Conservation (phyloP, 352 stramenopile species). For the Albugo candida region DNA sequence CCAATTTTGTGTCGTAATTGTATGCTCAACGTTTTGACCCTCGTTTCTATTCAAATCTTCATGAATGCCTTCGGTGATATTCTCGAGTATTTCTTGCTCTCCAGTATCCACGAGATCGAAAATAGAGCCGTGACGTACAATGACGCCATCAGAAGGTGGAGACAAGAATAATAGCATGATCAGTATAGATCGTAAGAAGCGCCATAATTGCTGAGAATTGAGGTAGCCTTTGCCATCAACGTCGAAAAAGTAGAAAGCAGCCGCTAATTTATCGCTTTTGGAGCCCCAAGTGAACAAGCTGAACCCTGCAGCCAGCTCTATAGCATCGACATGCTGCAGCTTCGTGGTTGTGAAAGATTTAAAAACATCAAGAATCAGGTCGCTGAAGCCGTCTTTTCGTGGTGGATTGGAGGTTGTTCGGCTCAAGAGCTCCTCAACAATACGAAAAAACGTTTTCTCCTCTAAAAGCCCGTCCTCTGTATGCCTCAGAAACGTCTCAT, state of each 20-base stretch:
- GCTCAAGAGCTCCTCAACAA: slow-evolving; percentile 35
- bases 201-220: slow-evolving; percentile 64
- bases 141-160: slow-evolving; percentile 27
- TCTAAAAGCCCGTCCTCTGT: slow-evolving; percentile 63
- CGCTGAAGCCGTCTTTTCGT: slow-evolving; percentile 40
- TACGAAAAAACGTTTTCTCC: slow-evolving; percentile 65
- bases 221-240: slow-evolving; percentile 58
- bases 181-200: slow-evolving; percentile 62
- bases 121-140: slow-evolving; percentile 39
- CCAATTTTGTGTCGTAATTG: slow-evolving; percentile 6
- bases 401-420: slow-evolving; percentile 40
- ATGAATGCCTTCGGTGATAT: slow-evolving; percentile 36
- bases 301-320: slow-evolving; percentile 66
- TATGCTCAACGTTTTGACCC: slow-evolving; percentile 13
- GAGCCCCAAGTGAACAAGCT: slow-evolving; percentile 64
- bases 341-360: slow-evolving; percentile 47
- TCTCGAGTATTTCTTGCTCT: slow-evolving; percentile 58
- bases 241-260: slow-evolving; percentile 74
- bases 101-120: slow-evolving; percentile 56
- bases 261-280: slow-evolving; percentile 74
- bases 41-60: slow-evolving; percentile 13
- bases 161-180: slow-evolving; percentile 57
- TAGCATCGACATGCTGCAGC: slow-evolving; percentile 43
- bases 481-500: slow-evolving; percentile 74
- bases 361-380: slow-evolving; percentile 61